Conservation (phyloP, 2,329 filamentous ascomycete species). For the Pseudocercospora eumusae region DNA sequence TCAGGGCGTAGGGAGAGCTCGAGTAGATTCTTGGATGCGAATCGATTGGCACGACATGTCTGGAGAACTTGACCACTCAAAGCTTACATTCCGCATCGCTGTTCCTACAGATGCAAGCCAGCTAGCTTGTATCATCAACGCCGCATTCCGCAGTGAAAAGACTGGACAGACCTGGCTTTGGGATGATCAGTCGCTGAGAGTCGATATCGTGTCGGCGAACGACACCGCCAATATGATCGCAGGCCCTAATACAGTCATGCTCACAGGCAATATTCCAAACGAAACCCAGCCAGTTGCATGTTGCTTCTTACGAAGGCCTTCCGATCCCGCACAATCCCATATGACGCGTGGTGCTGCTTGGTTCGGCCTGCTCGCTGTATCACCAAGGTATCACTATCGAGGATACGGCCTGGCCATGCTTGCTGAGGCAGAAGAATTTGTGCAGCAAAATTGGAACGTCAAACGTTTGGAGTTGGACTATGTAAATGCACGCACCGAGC, state of each 20-base stretch:
- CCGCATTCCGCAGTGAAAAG: conserved; percentile 19
- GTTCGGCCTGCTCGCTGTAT: conserved; percentile 17
- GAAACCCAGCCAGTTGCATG: conserved; percentile 3
- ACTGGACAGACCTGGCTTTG: conserved; percentile 22
- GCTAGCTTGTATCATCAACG: conserved; percentile 17
- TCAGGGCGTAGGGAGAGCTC: neutral
- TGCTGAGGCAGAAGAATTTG: conserved; percentile 8
- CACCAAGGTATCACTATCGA: conserved; percentile 3
- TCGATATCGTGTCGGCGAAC: conserved; percentile 18
- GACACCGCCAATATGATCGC: conserved; percentile 4
- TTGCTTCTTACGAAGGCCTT: conserved; percentile 14
- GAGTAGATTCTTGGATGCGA: no score
- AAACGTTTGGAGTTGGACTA: conserved; percentile 18
- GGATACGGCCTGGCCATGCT: conserved; percentile 17
- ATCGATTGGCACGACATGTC: no score
- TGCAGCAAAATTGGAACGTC: conserved; percentile 10
- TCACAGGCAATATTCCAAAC: conserved; percentile 8
- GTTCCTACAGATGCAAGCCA: conserved; percentile 4
- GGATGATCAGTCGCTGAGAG: conserved; percentile 15
- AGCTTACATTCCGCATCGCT: conserved; percentile 16
- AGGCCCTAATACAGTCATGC: conserved; percentile 12
- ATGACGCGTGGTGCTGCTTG: conserved; percentile 13
- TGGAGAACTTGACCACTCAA: neutral
- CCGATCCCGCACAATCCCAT: conserved; percentile 2
- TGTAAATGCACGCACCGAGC: conserved; percentile 14